A percentile compares a stretch with the other conserved stretches of the same genome.
Conservation (phyloP, 2,329 filamentous ascomycete species). For the Emericellopsis cladophorae region DNA sequence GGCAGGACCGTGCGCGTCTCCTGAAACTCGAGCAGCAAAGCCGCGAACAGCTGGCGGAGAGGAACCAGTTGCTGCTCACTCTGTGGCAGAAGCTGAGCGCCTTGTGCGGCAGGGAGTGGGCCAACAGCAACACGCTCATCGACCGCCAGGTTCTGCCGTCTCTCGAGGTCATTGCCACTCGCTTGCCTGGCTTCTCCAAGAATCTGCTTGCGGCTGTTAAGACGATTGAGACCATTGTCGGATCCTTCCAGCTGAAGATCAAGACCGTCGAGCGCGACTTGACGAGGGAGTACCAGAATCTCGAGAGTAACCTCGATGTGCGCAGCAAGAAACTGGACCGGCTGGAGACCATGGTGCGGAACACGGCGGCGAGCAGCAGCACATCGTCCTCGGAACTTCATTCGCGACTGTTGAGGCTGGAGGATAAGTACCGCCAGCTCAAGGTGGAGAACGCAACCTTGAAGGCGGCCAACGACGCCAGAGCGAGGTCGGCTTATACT, state of each 20-base stretch:
- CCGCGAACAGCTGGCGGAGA: constrained; percentile 77
- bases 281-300: constrained; percentile 77
- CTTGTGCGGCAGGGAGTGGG: constrained; percentile 85
- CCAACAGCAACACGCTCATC: constrained; percentile 76
- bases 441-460: constrained; percentile 60
- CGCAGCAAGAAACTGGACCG: constrained; percentile 78
- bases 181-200: constrained; percentile 78
- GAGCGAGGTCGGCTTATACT: constrained; percentile 31
- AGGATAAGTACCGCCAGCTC: constrained; percentile 48
- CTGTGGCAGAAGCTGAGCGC: constrained; percentile 81
- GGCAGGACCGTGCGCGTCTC: constrained; percentile 66
- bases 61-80: constrained; percentile 77
- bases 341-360: constrained; percentile 67
- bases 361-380: constrained; percentile 40
- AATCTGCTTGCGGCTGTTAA: constrained; percentile 82
- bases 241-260: constrained; percentile 67
- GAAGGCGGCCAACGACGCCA: constrained; percentile 47
- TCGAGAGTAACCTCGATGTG: constrained; percentile 70
- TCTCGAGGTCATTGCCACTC: constrained; percentile 73
- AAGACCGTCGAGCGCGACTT: constrained; percentile 78
- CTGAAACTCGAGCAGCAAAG: constrained; percentile 64
- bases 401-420: constrained; percentile 37
- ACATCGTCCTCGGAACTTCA: constrained; percentile 29
- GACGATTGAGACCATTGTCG: constrained; percentile 70
- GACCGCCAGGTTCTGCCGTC: constrained; percentile 74